Percentiles rank a stretch among this genome's conserved stretches.
Evolutionary conservation across 148 eudicot species (phyloP).

Genomic region (Heliosperma pusillum): DNA sequence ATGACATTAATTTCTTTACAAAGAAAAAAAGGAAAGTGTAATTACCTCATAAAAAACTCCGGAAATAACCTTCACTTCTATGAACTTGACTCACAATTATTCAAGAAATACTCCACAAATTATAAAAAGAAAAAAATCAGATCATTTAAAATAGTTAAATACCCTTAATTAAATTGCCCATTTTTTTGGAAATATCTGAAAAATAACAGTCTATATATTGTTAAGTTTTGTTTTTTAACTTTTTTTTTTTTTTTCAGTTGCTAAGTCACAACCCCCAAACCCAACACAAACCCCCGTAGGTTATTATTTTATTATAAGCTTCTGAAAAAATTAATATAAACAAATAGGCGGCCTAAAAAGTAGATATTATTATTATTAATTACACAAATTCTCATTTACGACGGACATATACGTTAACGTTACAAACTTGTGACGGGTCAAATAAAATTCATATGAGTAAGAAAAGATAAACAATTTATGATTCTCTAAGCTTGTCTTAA

Average conservation of each 20-base stretch:
- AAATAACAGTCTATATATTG: neutral
- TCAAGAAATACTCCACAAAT: conserved; percentile 3
- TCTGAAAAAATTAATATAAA: neutral
- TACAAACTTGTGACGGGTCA: too few species aligned
- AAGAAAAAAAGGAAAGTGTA: neutral
- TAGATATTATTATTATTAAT: neutral
- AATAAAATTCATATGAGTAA: too few species aligned
- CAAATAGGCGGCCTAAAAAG: conserved; percentile 19
- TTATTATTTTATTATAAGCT: neutral
- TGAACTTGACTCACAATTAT: neutral
- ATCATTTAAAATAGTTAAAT: conserved; percentile 3
- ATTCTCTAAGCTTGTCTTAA: too few species aligned
- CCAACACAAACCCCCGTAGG: conserved; percentile 10
- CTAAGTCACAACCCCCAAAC: conserved; percentile 22
- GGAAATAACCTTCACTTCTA: conserved; percentile 6
- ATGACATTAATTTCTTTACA: neutral
- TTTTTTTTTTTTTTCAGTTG: neutral
- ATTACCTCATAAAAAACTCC: conserved; percentile 16
- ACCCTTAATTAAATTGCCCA: neutral
- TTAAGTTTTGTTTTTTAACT: too few species aligned
- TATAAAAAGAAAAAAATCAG: neutral
- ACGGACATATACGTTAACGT: too few species aligned
- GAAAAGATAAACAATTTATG: too few species aligned
- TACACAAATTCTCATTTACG: too few species aligned
- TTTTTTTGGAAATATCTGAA: neutral